These are phyloP conservation scores for Neurospora discreta DNA, from an alignment of 495 filamentous ascomycete genomes.

Conservation along the genomic window DNA sequence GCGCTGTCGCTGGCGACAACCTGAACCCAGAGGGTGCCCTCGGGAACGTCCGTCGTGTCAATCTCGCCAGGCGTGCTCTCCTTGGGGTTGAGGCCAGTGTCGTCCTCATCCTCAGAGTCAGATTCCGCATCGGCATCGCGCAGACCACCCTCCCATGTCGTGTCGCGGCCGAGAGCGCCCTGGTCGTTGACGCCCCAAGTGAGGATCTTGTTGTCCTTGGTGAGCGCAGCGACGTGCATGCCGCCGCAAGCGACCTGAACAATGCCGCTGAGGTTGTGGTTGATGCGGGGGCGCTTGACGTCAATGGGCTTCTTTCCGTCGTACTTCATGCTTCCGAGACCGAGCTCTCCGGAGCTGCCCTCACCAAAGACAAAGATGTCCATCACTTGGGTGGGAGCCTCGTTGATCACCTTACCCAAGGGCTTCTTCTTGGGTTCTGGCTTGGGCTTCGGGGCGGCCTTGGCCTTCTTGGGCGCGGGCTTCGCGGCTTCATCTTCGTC, in stretches of 20 bases:
- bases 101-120: slow-evolving; percentile 28
- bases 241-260: slow-evolving; percentile 53
- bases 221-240: slow-evolving; percentile 53
- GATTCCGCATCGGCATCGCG: slow-evolving; percentile 46
- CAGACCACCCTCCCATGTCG: slow-evolving; percentile 42
- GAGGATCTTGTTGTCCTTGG: slow-evolving; percentile 52
- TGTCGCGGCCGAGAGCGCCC: slow-evolving; percentile 54
- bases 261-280: slow-evolving; percentile 42
- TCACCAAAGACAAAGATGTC: slow-evolving; percentile 47
- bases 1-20: slow-evolving; percentile 53
- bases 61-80: slow-evolving; percentile 50
- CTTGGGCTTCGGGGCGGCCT: slow-evolving; percentile 5
- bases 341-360: slow-evolving; percentile 43
- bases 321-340: slow-evolving; percentile 32
- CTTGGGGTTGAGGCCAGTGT: slow-evolving; percentile 43
- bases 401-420: slow-evolving; percentile 25
- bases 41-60: slow-evolving; percentile 31
- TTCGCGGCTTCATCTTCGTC: slow-evolving; percentile 2
- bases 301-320: slow-evolving; percentile 44
- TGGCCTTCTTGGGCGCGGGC: slow-evolving; percentile 7
- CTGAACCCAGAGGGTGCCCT: slow-evolving; percentile 44
- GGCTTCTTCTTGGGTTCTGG: slow-evolving; percentile 1
- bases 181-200: slow-evolving; percentile 66
- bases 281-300: slow-evolving; percentile 45
- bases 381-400: slow-evolving; percentile 28